Evolutionary conservation across 1,139 yeast genomes (phyloP).

Genomic region (Debaryomyces nepalensis): DNA sequence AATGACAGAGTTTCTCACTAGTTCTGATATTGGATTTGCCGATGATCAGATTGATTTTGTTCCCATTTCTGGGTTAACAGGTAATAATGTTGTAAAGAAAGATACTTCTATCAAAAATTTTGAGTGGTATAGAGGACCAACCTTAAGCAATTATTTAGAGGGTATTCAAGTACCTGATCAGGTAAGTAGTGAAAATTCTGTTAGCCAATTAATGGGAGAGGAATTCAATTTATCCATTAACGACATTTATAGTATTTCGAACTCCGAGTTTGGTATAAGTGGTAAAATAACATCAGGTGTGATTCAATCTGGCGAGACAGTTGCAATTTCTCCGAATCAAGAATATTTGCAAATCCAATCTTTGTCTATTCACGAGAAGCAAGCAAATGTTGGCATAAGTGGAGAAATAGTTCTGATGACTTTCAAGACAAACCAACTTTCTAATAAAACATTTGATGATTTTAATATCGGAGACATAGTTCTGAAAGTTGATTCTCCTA

Average conservation of each 20-base stretch:
- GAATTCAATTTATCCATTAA: constrained; percentile 55
- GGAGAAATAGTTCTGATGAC: constrained; percentile 74
- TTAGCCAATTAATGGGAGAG: constrained; percentile 35
- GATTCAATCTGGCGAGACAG: constrained; percentile 76
- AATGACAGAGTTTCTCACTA: constrained; percentile 58
- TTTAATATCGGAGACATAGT: constrained; percentile 71
- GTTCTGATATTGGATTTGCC: constrained; percentile 62
- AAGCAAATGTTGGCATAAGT: constrained; percentile 54
- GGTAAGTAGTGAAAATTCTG: constrained; percentile 21
- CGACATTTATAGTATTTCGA: constrained; percentile 46
- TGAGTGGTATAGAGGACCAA: constrained; percentile 70
- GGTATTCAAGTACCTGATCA: constrained; percentile 26
- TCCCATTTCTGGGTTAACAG: constrained; percentile 86
- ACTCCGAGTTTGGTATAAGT: constrained; percentile 52
- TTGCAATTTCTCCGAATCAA: constrained; percentile 60
- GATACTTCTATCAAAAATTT: constrained; percentile 34
- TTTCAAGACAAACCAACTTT: constrained; percentile 50
- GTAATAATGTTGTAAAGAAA: constrained; percentile 72
- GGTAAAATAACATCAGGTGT: constrained; percentile 81
- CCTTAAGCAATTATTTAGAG: constrained; percentile 64
- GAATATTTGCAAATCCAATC: constrained; percentile 41
- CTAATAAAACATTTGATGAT: constrained; percentile 55
- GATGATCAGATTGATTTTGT: constrained; percentile 60
- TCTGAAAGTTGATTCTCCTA: constrained; percentile 51
- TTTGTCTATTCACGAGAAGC: constrained; percentile 30